Evolutionary conservation across 108 stramenopile genomes (phyloP).

Genomic region (Nannochloropsis granulata): DNA sequence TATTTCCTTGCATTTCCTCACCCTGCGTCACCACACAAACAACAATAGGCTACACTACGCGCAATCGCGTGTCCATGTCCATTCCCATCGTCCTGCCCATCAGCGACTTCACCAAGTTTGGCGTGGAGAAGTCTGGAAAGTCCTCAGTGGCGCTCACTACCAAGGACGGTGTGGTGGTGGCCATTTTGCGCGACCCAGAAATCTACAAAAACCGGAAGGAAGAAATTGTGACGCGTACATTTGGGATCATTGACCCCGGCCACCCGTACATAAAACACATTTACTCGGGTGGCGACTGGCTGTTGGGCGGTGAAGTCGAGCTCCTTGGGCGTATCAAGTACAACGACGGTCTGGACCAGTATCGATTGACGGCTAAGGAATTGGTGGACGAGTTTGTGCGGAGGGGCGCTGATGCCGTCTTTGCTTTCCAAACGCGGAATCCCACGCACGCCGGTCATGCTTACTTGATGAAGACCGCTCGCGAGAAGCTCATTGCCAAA

Average conservation of each 20-base stretch:
- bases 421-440: conserved; percentile 94
- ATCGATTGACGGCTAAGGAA: conserved; percentile 80
- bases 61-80: conserved; percentile 69
- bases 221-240: conserved; percentile 82
- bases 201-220: conserved; percentile 92
- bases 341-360: conserved; percentile 95
- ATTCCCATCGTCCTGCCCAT: conserved; percentile 83
- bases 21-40: too few relatives aligned
- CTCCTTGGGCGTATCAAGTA: conserved; percentile 78
- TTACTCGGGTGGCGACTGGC: conserved; percentile 77
- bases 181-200: conserved; percentile 78
- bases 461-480: conserved; percentile 86
- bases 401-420: conserved; percentile 91
- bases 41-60: conserved; percentile 30
- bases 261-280: conserved; percentile 93
- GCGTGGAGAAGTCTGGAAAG: conserved; percentile 53
- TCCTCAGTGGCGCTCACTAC: conserved; percentile 73
- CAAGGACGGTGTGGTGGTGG: conserved; percentile 81
- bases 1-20: not conserved
- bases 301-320: conserved; percentile 90
- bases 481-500: conserved; percentile 58
- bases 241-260: conserved; percentile 84
- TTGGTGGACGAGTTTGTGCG: conserved; percentile 72
- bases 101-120: conserved; percentile 67
- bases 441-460: conserved; percentile 98